Conservation (phyloP, 2,329 filamentous ascomycete species). For the Plenodomus lindquistii region DNA sequence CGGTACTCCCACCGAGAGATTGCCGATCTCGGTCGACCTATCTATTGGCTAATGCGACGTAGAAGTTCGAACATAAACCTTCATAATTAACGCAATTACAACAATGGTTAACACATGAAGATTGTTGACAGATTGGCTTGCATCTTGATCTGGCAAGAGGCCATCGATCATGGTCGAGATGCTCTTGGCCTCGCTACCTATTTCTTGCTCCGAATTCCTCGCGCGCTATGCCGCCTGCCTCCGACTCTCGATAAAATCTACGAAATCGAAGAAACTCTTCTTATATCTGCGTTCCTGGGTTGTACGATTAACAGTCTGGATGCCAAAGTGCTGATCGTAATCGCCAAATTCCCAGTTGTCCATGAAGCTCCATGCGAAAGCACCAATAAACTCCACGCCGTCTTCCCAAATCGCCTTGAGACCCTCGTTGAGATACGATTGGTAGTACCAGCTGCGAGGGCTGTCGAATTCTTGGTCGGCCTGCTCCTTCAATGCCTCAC, state of each 20-base stretch:
- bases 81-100: too few species aligned
- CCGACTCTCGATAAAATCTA: slow-evolving; percentile 54
- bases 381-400: slow-evolving; percentile 58
- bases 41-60: too few species aligned
- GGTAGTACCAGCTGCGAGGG: slow-evolving; percentile 59
- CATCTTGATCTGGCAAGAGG: neutral
- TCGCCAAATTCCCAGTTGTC: slow-evolving; percentile 63
- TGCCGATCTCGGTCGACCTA: too few species aligned
- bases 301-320: slow-evolving; percentile 61
- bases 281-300: slow-evolving; percentile 58
- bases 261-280: slow-evolving; percentile 62
- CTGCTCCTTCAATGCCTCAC: slow-evolving; percentile 50
- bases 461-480: slow-evolving; percentile 59
- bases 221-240: slow-evolving; percentile 8
- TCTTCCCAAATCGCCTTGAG: slow-evolving; percentile 62
- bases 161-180: neutral
- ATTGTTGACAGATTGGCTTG: too few species aligned
- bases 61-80: too few species aligned
- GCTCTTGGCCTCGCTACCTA: neutral
- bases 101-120: too few species aligned
- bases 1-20: slow-evolving; percentile 4
- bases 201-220: neutral
- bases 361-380: slow-evolving; percentile 57
- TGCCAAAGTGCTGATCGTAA: slow-evolving; percentile 56
- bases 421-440: slow-evolving; percentile 58